These are phyloP conservation scores for Saccharum officinarum DNA, from an alignment of 176 grass and related monocot genomes.

Conservation along the genomic window DNA sequence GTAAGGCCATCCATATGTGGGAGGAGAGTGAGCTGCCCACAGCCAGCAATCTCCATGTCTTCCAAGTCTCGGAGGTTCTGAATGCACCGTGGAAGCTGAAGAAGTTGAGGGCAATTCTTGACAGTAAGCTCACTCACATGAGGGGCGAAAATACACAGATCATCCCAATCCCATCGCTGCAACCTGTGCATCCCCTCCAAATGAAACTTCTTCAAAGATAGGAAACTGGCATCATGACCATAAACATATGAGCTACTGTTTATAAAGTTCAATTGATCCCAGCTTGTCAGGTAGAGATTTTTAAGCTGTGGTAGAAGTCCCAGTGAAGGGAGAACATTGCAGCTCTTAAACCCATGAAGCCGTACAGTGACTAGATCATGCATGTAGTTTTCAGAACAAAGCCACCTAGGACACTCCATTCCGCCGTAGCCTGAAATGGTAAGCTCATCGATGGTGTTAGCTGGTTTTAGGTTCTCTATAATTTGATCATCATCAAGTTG, in stretches of 20 bases:
- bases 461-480: too few species aligned
- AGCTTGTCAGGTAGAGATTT: constrained; percentile 36
- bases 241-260: not conserved
- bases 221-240: constrained; percentile 6
- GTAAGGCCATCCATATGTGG: constrained; percentile 28
- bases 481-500: not conserved
- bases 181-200: constrained; percentile 40
- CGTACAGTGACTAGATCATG: not conserved
- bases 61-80: constrained; percentile 39
- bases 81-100: constrained; percentile 22
- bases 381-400: not conserved
- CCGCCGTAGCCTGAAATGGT: constrained; percentile 25
- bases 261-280: constrained; percentile 12
- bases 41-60: constrained; percentile 39
- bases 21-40: constrained; percentile 23
- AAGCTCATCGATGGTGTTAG: constrained; percentile 25
- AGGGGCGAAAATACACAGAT: not conserved
- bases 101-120: constrained; percentile 47
- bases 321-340: constrained; percentile 14
- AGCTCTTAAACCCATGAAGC: constrained; percentile 17
- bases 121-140: constrained; percentile 41
- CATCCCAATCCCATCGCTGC: constrained; percentile 17
- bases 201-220: constrained; percentile 36
- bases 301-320: constrained; percentile 29
- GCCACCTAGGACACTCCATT: constrained; percentile 22